Base-by-base conservation (phyloP, 2,329 filamentous ascomycete genomes). In the Alternaria novae-zelandiae region DNA sequence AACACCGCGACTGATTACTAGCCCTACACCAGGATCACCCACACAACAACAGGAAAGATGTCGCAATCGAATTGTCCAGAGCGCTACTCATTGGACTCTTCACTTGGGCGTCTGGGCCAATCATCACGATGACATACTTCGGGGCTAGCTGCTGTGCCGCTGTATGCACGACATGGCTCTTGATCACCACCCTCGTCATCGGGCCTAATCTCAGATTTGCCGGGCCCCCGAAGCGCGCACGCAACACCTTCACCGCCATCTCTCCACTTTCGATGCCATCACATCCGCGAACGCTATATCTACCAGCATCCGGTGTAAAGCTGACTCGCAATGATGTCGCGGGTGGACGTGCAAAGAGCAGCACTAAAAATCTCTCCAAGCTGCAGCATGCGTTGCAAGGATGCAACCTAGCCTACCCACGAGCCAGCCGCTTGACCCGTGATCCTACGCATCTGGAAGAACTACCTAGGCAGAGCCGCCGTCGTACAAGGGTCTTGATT, bases 161-260 rank as follows among this genome's bases (percentile, higher is more conserved):
- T 47, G 41, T 43, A 65, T 65, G 63, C 63, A 65, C 56, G 59
- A 65, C 63, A 65, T 65, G 63, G 25, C 53, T n/a, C 44, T 46
- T 63, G 56, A 63, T 59, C 60, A 54, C n/a, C 46, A 59, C 23
- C 60, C 49, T 59, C 60, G 55, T 59, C 60, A 63, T 63, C 55
- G 55, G 59, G 26, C 59, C 59, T 61, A 57, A 61, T 49, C 56
- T 57, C 54, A 61, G 61, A 54, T 47, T 54, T 63, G 57, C 66
- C 66, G 64, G 41, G 54, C 65, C 73, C 71, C 68, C 71, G 73
- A 62, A 44, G 45, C 49, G 54, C n/a, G 61, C 57, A 65, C 54
- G 57, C 30, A 66, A 47, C 30, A 61, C 53, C 69, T 64, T 69
- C 70, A 74, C 72, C 72, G 72, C 71, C 65, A 63, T 54, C 62